Percentiles rank a stretch among this genome's conserved stretches.
phyloP scores from a whole-genome alignment of 2,329 filamentous ascomycete species.

The Venturia effusa region DNA sequence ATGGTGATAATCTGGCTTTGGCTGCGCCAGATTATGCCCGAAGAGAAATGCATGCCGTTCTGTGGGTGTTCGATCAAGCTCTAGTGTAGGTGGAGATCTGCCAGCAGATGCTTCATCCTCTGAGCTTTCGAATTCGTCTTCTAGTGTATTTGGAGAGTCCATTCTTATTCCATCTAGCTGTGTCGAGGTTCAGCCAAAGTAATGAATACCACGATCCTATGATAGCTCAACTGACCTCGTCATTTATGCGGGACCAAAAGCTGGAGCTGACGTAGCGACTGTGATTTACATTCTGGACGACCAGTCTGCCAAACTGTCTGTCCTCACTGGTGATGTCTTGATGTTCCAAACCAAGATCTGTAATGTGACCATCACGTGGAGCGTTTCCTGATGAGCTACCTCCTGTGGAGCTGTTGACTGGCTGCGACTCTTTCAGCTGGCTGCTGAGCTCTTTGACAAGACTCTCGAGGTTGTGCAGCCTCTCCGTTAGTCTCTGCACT shows the following conservation, averaged over 20 bases:
- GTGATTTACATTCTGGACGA: conserved; percentile 32
- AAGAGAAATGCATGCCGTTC: conserved; percentile 45
- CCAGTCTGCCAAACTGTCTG: conserved; percentile 37
- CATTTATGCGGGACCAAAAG: conserved; percentile 46
- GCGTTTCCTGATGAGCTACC: conserved; percentile 17
- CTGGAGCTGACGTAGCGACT: conserved; percentile 41
- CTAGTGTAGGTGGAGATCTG: conserved; percentile 24
- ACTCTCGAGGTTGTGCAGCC: conserved; percentile 38
- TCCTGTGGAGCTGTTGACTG: conserved; percentile 17
- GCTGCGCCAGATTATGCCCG: conserved; percentile 29
- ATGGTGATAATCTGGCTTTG: conserved; percentile 24
- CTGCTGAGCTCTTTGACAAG: conserved; percentile 41
- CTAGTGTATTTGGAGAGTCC: conserved; percentile 25
- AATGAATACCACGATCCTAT: conserved; percentile 20
- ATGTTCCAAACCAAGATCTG: neutral
- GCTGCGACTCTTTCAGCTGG: conserved; percentile 35
- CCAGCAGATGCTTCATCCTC: conserved; percentile 22
- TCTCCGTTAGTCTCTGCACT: conserved; percentile 35
- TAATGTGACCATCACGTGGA: conserved; percentile 12
- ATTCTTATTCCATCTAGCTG: conserved; percentile 34
- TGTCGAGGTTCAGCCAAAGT: neutral
- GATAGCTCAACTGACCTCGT: conserved; percentile 34
- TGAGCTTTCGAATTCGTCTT: conserved; percentile 25
- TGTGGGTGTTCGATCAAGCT: conserved; percentile 31
- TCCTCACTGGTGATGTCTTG: conserved; percentile 19